Evolutionary conservation across 768 basidiomycete genomes (phyloP).

Genomic region (Tricholoma terreum): DNA sequence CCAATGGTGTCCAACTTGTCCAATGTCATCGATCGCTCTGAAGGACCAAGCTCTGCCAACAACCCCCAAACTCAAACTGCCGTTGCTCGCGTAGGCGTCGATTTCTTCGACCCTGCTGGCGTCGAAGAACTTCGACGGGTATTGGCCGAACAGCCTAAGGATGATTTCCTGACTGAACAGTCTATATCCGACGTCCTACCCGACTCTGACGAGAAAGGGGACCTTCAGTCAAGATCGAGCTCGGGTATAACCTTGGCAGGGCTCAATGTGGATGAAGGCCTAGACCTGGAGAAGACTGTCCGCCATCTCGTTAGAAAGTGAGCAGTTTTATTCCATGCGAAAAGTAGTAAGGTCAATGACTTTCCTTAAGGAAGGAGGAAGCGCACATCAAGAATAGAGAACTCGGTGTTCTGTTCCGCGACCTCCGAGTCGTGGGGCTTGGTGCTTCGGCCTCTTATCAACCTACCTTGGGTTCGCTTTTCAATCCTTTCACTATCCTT

Average conservation of each 20-base stretch:
- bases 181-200: not conserved
- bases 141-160: conserved; percentile 13
- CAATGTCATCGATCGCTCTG: not conserved
- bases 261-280: conserved; percentile 20
- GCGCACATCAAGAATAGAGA: conserved; percentile 26
- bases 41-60: not conserved
- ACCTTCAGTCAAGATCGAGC: conserved; percentile 5
- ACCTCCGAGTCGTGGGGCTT: conserved; percentile 51
- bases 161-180: not conserved
- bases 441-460: conserved; percentile 43
- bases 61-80: not conserved
- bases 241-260: conserved; percentile 18
- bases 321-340: conserved; percentile 2
- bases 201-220: not conserved
- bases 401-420: conserved; percentile 48
- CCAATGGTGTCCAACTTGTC: not conserved
- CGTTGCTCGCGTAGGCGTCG: conserved; percentile 35
- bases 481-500: conserved; percentile 42
- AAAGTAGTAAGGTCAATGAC: not conserved
- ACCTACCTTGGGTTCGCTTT: conserved; percentile 49
- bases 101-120: conserved; percentile 46
- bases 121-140: conserved; percentile 28
- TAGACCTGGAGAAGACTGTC: conserved; percentile 29
- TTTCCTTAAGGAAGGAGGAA: conserved; percentile 10
- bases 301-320: conserved; percentile 23